phyloP scores from a whole-genome alignment of 495 filamentous ascomycete species.

The Cercophora scortea region DNA sequence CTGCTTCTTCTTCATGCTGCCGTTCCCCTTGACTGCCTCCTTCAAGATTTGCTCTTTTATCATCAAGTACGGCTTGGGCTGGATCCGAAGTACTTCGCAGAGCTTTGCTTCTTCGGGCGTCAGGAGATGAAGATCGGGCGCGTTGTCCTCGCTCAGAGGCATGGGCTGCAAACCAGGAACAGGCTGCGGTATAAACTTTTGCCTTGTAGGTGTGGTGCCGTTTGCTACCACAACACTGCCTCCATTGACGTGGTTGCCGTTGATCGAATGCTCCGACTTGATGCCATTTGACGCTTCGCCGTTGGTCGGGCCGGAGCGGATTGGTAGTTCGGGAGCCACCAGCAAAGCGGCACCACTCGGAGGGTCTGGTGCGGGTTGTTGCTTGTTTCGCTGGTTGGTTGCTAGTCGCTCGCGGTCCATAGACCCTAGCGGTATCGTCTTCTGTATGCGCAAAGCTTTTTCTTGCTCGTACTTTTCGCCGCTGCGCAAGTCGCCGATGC shows the following conservation, averaged over 20 bases:
- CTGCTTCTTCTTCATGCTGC: constrained; percentile 82
- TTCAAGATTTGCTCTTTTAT: constrained; percentile 86
- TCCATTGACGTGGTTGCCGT: constrained; percentile 32
- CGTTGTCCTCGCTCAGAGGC: constrained; percentile 64
- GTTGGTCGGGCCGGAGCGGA: constrained; percentile 33
- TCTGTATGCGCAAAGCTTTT: constrained; percentile 68
- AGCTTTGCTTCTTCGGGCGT: constrained; percentile 76
- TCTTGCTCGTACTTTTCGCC: constrained; percentile 95
- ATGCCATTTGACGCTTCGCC: constrained; percentile 9
- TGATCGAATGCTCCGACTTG: constrained; percentile 19
- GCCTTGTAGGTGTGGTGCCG: constrained; percentile 28
- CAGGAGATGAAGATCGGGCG: constrained; percentile 79
- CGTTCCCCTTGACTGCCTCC: constrained; percentile 82
- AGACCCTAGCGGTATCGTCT: constrained; percentile 59
- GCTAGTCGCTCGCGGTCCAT: constrained; percentile 74
- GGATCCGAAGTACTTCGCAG: constrained; percentile 70
- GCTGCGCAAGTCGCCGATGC: constrained; percentile 71
- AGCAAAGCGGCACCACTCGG: constrained; percentile 63
- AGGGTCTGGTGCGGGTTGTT: constrained; percentile 55
- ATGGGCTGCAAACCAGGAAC: constrained; percentile 55
- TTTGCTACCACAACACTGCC: constrained; percentile 32
- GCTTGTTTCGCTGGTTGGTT: constrained; percentile 49
- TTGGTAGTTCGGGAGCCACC: constrained; percentile 67
- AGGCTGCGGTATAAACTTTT: constrained; percentile 36
- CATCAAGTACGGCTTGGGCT: constrained; percentile 88